Evolutionary conservation across 768 basidiomycete genomes (phyloP).

Genomic region (Kwoniella botswanensis): DNA sequence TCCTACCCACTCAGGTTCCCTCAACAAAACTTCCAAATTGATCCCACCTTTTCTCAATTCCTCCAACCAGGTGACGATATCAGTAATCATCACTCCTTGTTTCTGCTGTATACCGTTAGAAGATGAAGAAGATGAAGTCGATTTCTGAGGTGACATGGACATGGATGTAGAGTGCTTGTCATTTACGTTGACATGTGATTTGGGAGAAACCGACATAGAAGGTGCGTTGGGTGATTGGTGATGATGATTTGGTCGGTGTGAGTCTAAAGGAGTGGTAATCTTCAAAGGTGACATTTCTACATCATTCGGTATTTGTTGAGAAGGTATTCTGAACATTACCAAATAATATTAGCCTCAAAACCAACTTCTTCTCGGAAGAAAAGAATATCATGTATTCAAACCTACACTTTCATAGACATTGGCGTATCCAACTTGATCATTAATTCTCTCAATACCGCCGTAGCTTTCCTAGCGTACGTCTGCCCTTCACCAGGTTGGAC

Average conservation of each 20-base stretch:
- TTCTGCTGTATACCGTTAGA: too few relatives aligned
- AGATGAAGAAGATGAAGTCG: background rate
- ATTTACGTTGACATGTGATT: background rate
- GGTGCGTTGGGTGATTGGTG: background rate
- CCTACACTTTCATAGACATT: conserved; percentile 12
- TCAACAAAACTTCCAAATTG: conserved; percentile 38
- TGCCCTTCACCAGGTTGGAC: conserved; percentile 25
- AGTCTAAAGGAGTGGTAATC: conserved; percentile 3
- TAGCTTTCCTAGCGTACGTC: conserved; percentile 30
- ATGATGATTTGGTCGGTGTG: background rate
- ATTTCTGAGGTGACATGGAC: conserved; percentile 17
- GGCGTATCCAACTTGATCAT: conserved; percentile 32
- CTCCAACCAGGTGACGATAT: conserved; percentile 31
- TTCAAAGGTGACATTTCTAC: conserved; percentile 1
- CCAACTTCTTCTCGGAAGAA: too few relatives aligned
- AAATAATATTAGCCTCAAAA: background rate
- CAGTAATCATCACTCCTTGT: background rate
- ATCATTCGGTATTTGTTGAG: background rate
- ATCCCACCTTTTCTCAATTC: conserved; percentile 27
- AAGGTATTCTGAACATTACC: background rate
- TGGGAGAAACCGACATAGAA: conserved; percentile 10
- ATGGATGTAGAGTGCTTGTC: conserved; percentile 6
- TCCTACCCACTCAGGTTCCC: conserved; percentile 44
- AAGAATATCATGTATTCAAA: background rate
- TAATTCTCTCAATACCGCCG: conserved; percentile 41